Evolutionary conservation across 768 basidiomycete genomes (phyloP).

Genomic region (Amanita muscaria): DNA sequence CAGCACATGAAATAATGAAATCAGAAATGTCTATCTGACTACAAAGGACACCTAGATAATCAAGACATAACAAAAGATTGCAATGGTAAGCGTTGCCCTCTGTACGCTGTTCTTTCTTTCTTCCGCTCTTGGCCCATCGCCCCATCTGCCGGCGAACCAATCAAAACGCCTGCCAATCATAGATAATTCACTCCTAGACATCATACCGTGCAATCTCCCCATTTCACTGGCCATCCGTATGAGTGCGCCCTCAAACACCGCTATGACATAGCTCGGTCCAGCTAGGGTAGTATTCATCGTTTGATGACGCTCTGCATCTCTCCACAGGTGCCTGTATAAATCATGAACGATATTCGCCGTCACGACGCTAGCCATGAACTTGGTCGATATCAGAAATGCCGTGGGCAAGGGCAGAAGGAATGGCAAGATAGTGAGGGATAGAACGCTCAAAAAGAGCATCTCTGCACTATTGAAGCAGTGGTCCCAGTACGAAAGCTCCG

Average conservation of each 20-base stretch:
- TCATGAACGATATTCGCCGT: slow-evolving; percentile 40
- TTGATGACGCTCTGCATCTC: slow-evolving; percentile 27
- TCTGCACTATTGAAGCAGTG: slow-evolving; percentile 43
- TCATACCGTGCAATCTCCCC: slow-evolving; percentile 36
- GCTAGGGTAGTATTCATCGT: slow-evolving; percentile 26
- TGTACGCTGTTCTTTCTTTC: slow-evolving; percentile 34
- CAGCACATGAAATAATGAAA: too few relatives aligned
- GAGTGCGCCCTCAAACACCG: slow-evolving; percentile 40
- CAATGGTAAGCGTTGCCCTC: background rate
- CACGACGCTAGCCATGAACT: slow-evolving; percentile 21
- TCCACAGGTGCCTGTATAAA: slow-evolving; percentile 36
- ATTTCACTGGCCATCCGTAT: slow-evolving; percentile 44
- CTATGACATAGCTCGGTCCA: slow-evolving; percentile 29
- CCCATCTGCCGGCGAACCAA: slow-evolving; percentile 40
- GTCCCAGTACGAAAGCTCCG: slow-evolving; percentile 36
- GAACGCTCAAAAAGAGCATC: slow-evolving; percentile 21
- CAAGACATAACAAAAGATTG: too few relatives aligned
- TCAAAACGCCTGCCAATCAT: slow-evolving; percentile 39
- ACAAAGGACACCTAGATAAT: too few relatives aligned
- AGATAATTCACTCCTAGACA: slow-evolving; percentile 33
- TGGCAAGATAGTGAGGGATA: slow-evolving; percentile 12
- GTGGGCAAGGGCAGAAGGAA: slow-evolving; percentile 9
- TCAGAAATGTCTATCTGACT: too few relatives aligned
- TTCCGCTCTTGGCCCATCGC: slow-evolving; percentile 31
- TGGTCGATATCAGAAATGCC: slow-evolving; percentile 11